Evolutionary conservation across 1,284 basidiomycete species (phyloP), one percentile per base, ranked within the genome.

Genomic region (Thecaphora thlaspeos): DNA sequence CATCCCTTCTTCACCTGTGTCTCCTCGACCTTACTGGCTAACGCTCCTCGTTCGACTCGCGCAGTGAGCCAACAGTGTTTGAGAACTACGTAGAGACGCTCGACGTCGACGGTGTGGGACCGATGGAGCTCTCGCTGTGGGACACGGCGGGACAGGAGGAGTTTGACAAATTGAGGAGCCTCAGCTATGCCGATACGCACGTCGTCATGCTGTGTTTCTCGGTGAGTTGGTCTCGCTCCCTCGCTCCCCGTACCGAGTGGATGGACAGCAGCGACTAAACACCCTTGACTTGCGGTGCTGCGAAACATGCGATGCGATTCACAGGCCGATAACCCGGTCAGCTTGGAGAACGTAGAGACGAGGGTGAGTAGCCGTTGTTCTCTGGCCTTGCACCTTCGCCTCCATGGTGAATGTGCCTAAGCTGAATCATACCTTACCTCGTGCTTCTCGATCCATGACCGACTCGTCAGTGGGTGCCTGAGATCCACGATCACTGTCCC

Each of bases 121-220:
- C 47, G 24, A 45, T 62, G 28, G 93, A 97, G 75, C 81, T 97
- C 43, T 90, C 90, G 72, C 77, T 97, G 54, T 97, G 93, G 93
- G 94, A 97, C 78, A 96, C 93, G 38, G 93, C 93, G 36, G 92
- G 90, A 22, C 91, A 95, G 79, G 93, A 97, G 81, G 93, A 96
- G 71, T 96, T 96, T 77, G 93, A 95, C 77, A 83, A 91, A 44
- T 80, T 97, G 49, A 84, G 94, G 43, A 91, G 90, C 17, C 80
- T 97, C 24, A 90, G 88, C 32, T 97, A 96, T 77, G 89, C 92
- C 2, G 92, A 96, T 77, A 95, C 92, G 0, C 89, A 96, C 80
- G 88, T 95, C 4, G 45, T 71, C 26, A 32, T 61, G 14, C 34
- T 64, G 18, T 65, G 57, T 28, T 68, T 65, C 38, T 44, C 53